Evolutionary conservation across 164 flowering plant genomes (phyloP).

Genomic region (Umbellularia californica): DNA sequence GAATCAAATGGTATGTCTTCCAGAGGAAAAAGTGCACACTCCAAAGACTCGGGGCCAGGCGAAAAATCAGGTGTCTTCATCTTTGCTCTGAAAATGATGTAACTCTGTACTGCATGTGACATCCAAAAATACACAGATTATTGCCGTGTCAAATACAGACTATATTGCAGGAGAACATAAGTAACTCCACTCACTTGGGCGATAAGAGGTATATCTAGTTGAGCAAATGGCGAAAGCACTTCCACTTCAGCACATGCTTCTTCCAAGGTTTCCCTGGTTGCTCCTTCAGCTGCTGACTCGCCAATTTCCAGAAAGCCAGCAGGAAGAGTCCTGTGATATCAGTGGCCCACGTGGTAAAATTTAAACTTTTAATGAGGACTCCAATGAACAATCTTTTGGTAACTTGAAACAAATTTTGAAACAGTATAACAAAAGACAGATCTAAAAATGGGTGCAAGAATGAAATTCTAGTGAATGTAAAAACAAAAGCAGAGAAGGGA

Average conservation of each 20-base stretch:
- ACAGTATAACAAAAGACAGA: neutral
- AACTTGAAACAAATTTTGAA: neutral
- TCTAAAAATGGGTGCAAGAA: neutral
- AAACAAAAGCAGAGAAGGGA: too few relatives aligned
- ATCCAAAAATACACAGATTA: slow-evolving; percentile 12
- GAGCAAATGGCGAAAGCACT: slow-evolving; percentile 82
- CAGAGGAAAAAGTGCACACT: slow-evolving; percentile 70
- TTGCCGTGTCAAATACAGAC: slow-evolving; percentile 1
- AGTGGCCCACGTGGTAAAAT: neutral
- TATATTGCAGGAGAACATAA: neutral
- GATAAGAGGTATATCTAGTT: slow-evolving; percentile 86
- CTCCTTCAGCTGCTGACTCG: slow-evolving; percentile 94
- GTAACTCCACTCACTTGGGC: slow-evolving; percentile 61
- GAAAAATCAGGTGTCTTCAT: slow-evolving; percentile 74
- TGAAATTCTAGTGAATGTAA: neutral
- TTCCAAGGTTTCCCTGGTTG: slow-evolving; percentile 90
- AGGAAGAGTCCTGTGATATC: slow-evolving; percentile 79
- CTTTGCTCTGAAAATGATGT: slow-evolving; percentile 78
- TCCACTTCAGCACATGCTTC: slow-evolving; percentile 95
- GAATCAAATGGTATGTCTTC: slow-evolving; percentile 91
- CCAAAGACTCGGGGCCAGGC: slow-evolving; percentile 89
- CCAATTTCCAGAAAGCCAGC: slow-evolving; percentile 98
- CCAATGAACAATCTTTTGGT: neutral
- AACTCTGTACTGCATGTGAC: slow-evolving; percentile 56
- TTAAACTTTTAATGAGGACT: slow-evolving; percentile 1